A percentile compares a stretch with the other conserved stretches of the same genome.
Conservation (phyloP, 495 filamentous ascomycete genomes). For the Usnea hakonensis region DNA sequence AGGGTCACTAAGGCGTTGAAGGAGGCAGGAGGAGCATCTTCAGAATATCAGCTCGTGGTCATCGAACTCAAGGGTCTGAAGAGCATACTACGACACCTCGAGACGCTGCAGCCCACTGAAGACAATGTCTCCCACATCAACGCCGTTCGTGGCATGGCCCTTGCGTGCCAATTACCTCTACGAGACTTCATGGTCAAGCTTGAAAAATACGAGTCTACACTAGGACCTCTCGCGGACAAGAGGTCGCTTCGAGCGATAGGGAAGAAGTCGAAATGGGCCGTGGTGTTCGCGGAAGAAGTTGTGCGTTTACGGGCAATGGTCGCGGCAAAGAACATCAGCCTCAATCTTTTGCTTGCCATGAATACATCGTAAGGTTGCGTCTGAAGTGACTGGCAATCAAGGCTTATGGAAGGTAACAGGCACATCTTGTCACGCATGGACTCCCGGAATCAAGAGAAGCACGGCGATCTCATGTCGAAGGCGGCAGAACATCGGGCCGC, state of each 20-base stretch:
- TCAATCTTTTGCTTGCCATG: neutral
- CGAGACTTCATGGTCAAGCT: constrained; percentile 1
- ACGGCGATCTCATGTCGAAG: neutral
- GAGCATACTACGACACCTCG: neutral
- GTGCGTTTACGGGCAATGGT: neutral
- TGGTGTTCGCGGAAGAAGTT: neutral
- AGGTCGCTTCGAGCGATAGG: neutral
- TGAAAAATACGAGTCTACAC: neutral
- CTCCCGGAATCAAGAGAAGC: neutral
- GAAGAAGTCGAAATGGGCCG: neutral
- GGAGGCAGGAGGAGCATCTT: neutral
- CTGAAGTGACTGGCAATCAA: too few species aligned
- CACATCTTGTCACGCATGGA: too few species aligned
- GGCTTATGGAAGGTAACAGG: too few species aligned
- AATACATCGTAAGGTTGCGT: neutral
- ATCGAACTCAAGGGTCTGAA: neutral
- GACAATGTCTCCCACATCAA: neutral
- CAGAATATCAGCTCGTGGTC: neutral
- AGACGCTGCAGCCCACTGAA: neutral
- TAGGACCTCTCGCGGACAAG: neutral
- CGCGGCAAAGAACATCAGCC: neutral
- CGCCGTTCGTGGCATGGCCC: neutral
- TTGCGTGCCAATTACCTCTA: neutral
- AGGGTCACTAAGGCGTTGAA: neutral
- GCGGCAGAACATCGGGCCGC: neutral